Conservation (phyloP, 83 land plant genomes). For the Picea abies region DNA sequence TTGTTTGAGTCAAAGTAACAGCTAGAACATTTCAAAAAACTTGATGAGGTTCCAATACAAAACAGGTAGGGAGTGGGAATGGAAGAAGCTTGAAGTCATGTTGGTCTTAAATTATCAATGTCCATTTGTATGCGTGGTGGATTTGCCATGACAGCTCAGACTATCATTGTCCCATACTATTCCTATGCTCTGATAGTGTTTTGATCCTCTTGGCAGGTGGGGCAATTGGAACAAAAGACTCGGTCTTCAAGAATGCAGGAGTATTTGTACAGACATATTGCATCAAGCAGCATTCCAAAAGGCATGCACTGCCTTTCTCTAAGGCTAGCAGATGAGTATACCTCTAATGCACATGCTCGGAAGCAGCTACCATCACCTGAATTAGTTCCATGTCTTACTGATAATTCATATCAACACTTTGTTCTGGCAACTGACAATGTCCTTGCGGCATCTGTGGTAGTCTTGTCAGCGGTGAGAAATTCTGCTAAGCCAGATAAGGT, state of each 20-base stretch:
- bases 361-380: conserved; percentile 81
- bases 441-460: conserved; percentile 87
- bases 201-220: conserved; percentile 41
- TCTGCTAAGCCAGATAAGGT: conserved; percentile 56
- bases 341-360: conserved; percentile 84
- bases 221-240: conserved; percentile 58
- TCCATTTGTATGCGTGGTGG: not conserved
- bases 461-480: conserved; percentile 67
- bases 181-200: not conserved
- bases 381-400: conserved; percentile 69
- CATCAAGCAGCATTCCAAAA: conserved; percentile 94
- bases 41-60: not conserved
- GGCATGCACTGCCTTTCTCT: conserved; percentile 87
- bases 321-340: conserved; percentile 78
- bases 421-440: conserved; percentile 93
- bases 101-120: not conserved
- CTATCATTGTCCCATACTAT: not conserved
- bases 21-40: not conserved
- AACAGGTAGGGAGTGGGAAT: not conserved
- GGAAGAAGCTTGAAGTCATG: not conserved
- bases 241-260: conserved; percentile 82
- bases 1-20: not conserved
- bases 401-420: conserved; percentile 71
- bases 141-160: not conserved
- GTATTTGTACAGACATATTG: conserved; percentile 86